Conservation (phyloP, 129 eudicot genomes). For the carrot (Daucus carota) region DH1_v3.0 NC_030386.2:37945001-37945500, state of each 20-base stretch:
- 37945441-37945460: no score
- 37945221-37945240: conserved; percentile 22
- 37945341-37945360: neutral
- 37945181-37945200: conserved; percentile 45
- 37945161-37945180: conserved; percentile 52
- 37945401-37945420: neutral
- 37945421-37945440: neutral
- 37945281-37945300: conserved; percentile 11
- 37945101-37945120: conserved; percentile 69
- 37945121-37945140: conserved; percentile 46
- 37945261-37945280: conserved; percentile 26
- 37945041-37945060: neutral
- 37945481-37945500: neutral
- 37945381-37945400: conserved; percentile 3
- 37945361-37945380: neutral
- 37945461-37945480: neutral
- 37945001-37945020: neutral
- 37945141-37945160: conserved; percentile 51
- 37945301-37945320: neutral
- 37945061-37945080: neutral
- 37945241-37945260: conserved; percentile 12
- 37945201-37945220: conserved; percentile 30
- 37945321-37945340: neutral
- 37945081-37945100: conserved; percentile 47
- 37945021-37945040: neutral